Evolutionary conservation across 1,139 yeast species (phyloP).

Genomic region (Suhomyces wounanorum): DNA sequence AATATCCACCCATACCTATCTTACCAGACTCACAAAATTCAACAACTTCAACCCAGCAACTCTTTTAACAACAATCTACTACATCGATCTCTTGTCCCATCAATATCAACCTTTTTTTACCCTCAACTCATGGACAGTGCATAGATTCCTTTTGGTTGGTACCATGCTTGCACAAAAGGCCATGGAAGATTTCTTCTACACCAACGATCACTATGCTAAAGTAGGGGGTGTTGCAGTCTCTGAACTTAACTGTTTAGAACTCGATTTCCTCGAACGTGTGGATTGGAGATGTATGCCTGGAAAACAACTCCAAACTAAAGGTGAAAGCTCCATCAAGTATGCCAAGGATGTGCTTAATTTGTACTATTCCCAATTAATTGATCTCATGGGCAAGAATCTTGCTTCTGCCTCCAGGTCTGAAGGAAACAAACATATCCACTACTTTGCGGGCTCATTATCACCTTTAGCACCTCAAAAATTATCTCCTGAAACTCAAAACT

Average conservation of each 20-base stretch:
- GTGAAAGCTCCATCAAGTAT: constrained; percentile 27
- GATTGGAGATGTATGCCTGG: constrained; percentile 61
- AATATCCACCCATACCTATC: constrained; percentile 76
- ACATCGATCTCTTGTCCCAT: constrained; percentile 80
- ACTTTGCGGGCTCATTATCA: constrained; percentile 9
- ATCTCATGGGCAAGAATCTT: constrained; percentile 53
- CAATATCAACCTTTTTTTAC: constrained; percentile 78
- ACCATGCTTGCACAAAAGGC: constrained; percentile 92
- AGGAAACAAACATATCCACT: constrained; percentile 13
- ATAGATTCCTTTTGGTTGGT: constrained; percentile 85
- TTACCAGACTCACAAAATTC: constrained; percentile 76
- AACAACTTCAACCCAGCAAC: constrained; percentile 85
- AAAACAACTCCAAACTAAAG: constrained; percentile 26
- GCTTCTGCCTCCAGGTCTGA: constrained; percentile 11
- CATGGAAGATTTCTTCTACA: constrained; percentile 90
- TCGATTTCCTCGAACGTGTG: constrained; percentile 80
- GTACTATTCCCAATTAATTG: constrained; percentile 63
- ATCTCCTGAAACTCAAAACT: neutral
- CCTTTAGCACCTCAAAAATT: neutral
- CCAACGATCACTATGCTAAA: constrained; percentile 90
- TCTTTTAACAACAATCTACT: constrained; percentile 77
- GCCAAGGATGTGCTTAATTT: constrained; percentile 53
- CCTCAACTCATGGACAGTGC: constrained; percentile 88
- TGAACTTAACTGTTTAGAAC: constrained; percentile 84
- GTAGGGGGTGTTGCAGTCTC: constrained; percentile 91